phyloP scores from a whole-genome alignment of 148 eudicot genomes.

The Nyssa sinensis region DNA sequence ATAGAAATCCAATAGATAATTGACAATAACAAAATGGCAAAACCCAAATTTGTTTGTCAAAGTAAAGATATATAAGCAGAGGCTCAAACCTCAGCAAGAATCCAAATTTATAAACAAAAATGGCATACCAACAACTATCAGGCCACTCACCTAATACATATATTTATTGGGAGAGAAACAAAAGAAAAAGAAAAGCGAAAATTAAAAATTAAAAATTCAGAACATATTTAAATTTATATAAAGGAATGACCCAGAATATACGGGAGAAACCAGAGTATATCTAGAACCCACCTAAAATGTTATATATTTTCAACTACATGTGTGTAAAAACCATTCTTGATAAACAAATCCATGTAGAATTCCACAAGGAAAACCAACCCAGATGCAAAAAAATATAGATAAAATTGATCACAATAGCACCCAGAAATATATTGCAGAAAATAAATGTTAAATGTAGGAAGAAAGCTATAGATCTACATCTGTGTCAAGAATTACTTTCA shows the following conservation, averaged over 20 bases:
- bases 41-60: too few relatives aligned
- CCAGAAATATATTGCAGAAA: neutral
- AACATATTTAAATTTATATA: neutral
- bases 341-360: too few relatives aligned
- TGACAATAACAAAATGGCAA: too few relatives aligned
- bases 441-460: conserved; percentile 3
- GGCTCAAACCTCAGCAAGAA: neutral
- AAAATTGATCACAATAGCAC: neutral
- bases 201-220: neutral
- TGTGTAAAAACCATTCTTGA: too few relatives aligned
- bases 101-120: neutral
- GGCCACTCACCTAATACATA: too few relatives aligned
- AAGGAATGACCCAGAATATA: neutral
- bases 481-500: conserved; percentile 8
- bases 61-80: too few relatives aligned
- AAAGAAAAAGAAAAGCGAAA: too few relatives aligned
- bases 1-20: neutral
- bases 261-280: neutral
- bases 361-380: too few relatives aligned
- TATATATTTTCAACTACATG: neutral
- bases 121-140: neutral
- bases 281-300: neutral
- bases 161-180: too few relatives aligned
- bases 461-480: conserved; percentile 4
- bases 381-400: neutral